Percentiles rank a stretch among this genome's conserved stretches.
Conservation (phyloP, 257 asterid genomes). For the Haberlea rhodopensis region DNA sequence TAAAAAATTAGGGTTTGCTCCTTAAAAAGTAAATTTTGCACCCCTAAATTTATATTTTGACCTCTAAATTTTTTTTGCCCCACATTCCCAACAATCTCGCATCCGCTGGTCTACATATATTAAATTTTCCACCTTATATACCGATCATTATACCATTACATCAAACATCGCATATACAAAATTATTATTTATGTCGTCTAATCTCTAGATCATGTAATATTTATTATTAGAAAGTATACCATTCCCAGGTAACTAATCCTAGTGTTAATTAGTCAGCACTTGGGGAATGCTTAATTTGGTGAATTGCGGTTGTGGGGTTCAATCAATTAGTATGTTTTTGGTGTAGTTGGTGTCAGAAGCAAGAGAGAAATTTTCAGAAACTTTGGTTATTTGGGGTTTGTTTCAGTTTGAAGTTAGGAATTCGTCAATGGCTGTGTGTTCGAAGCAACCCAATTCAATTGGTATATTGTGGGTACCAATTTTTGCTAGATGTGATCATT, state of each 20-base stretch:
- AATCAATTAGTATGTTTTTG: neutral
- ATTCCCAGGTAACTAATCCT: too few relatives aligned
- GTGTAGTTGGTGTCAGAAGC: conserved; percentile 39
- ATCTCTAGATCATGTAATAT: too few relatives aligned
- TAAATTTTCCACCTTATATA: too few relatives aligned
- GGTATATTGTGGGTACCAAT: conserved; percentile 25
- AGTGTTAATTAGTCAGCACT: neutral
- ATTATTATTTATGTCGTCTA: too few relatives aligned
- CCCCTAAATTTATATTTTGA: too few relatives aligned
- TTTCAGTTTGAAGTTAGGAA: conserved; percentile 42
- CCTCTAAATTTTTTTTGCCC: too few relatives aligned
- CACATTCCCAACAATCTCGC: too few relatives aligned
- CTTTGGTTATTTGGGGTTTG: conserved; percentile 20
- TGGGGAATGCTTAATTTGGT: neutral
- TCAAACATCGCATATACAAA: too few relatives aligned
- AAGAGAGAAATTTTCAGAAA: conserved; percentile 28
- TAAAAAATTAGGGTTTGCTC: too few relatives aligned
- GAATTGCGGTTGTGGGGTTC: neutral
- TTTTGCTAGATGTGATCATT: conserved; percentile 39
- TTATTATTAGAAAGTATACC: too few relatives aligned
- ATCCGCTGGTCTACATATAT: neutral
- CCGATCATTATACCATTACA: too few relatives aligned
- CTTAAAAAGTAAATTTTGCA: too few relatives aligned
- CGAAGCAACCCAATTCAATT: conserved; percentile 33
- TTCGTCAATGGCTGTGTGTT: conserved; percentile 15